A percentile compares a stretch with the other conserved stretches of the same genome.
Evolutionary conservation across 192 early-diverging fungal genomes (phyloP).

Genomic region (Coemansia sp.): DNA sequence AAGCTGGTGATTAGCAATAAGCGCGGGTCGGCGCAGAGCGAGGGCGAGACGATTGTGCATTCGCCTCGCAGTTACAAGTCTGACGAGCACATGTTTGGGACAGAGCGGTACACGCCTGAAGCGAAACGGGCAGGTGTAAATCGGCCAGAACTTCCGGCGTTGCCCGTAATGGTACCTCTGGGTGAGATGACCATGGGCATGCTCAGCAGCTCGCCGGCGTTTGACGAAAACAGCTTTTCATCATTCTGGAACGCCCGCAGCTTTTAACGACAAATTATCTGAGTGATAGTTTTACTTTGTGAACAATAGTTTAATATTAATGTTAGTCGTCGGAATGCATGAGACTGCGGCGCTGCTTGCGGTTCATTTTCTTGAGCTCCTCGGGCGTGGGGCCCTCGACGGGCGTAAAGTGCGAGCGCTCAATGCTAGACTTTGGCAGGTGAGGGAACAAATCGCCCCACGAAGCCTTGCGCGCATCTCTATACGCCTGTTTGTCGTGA

Average conservation of each 20-base stretch:
- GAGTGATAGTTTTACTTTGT: background rate
- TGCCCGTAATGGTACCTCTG: constrained; percentile 35
- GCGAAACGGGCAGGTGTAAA: background rate
- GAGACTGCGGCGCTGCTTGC: constrained; percentile 9
- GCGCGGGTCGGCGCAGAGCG: constrained; percentile 51
- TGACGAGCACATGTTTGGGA: constrained; percentile 2
- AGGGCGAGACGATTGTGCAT: constrained; percentile 49
- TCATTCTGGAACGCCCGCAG: constrained; percentile 21
- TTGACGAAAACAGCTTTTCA: constrained; percentile 25
- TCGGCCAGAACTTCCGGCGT: constrained; percentile 20
- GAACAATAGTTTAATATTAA: background rate
- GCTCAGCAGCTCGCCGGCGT: constrained; percentile 18
- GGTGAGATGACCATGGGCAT: constrained; percentile 41
- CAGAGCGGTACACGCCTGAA: constrained; percentile 11
- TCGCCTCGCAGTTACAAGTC: constrained; percentile 29
- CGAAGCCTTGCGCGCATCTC: constrained; percentile 70
- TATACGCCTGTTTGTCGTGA: constrained; percentile 66
- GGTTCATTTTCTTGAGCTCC: constrained; percentile 3
- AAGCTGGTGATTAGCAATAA: constrained; percentile 24
- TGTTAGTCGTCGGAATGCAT: background rate
- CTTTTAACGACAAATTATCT: constrained; percentile 1
- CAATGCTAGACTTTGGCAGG: constrained; percentile 48
- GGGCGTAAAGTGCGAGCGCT: constrained; percentile 25
- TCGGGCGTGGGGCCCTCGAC: background rate
- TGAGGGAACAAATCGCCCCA: constrained; percentile 90